Percentiles rank a stretch among this genome's conserved stretches.
Conservation (phyloP, 2,329 filamentous ascomycete species). For the Aspergillus caelatus region DNA sequence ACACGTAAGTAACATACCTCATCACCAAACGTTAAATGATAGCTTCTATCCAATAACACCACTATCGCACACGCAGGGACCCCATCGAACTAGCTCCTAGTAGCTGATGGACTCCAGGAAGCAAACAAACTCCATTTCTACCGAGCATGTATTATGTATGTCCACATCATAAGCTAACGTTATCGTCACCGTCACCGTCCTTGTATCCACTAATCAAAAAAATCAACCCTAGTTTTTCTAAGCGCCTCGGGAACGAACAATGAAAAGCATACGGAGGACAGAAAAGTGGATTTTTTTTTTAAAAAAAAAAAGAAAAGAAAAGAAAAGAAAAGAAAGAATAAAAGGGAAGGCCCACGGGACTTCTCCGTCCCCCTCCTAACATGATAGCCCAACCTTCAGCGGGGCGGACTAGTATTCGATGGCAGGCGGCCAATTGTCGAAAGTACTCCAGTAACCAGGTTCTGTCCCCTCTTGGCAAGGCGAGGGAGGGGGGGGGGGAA, state of each 20-base stretch:
- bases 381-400: constrained; percentile 2
- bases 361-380: background rate
- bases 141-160: background rate
- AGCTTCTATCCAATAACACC: background rate
- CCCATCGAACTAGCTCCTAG: background rate
- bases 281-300: background rate
- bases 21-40: background rate
- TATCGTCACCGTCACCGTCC: background rate
- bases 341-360: background rate
- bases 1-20: constrained; percentile 2
- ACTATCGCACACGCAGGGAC: background rate
- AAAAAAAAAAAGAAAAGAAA: background rate
- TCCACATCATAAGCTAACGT: background rate
- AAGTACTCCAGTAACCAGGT: constrained; percentile 14
- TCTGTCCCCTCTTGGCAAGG: constrained; percentile 7
- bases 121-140: constrained; percentile 1
- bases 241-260: background rate
- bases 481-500: background rate
- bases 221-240: background rate
- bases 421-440: constrained; percentile 18
- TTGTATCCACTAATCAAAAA: background rate
- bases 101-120: background rate
- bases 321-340: background rate
- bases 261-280: background rate
- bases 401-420: constrained; percentile 12